Evolutionary conservation across 139 green algal genomes (phyloP), one percentile per base, ranked within the genome.

Genomic region (Chlamydomonas sp.): DNA sequence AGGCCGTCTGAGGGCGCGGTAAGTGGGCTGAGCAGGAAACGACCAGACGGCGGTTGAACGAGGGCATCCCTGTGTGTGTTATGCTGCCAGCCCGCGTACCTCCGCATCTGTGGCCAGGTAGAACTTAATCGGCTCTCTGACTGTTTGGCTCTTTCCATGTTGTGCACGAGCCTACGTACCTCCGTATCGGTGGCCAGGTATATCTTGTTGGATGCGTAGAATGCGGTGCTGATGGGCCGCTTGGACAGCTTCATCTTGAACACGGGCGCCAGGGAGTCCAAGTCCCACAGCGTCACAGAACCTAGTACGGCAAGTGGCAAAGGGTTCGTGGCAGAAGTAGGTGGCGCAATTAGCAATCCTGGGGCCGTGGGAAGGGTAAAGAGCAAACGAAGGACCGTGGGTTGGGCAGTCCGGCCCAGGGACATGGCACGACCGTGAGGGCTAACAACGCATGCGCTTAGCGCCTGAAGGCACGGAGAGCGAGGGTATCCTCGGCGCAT

Each of bases 191-290:
- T 84, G 18, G 85, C 75, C 60, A 88, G 67, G 76, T 86, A 85
- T 77, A 91, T 83, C 14, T 18, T 7, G 64, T 79, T 80, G 82
- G 63, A 82, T 12, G 64, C 80, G 76, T 77, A 89, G 81, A 89
- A 91, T 20, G 61, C 73, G 60, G 71, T 79, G 61, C 20, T 75
- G 1, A 81, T 10, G 60, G 82, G 79, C 57, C 77, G 2, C 59
- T 66, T 64, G 62, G 67, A 72, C 4, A 91, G 82, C 76, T 91
- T 91, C 88, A 91, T 91, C 77, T 91, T 88, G 77, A 85, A 91
- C 9, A 91, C 69, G 16, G 88, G 20, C 82, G 75, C 66, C 71
- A 91, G 84, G 59, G 83, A 86, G 10, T 91, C 88, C 71, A 88
- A 79, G 83, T 79, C 64, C 83, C 83, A 89, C 83, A 89, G 59